Percentiles rank a stretch among this genome's conserved stretches.
These are phyloP conservation scores for Trichoderma sp. DNA, from an alignment of 2,329 filamentous ascomycete species.

Conservation along the genomic window DNA sequence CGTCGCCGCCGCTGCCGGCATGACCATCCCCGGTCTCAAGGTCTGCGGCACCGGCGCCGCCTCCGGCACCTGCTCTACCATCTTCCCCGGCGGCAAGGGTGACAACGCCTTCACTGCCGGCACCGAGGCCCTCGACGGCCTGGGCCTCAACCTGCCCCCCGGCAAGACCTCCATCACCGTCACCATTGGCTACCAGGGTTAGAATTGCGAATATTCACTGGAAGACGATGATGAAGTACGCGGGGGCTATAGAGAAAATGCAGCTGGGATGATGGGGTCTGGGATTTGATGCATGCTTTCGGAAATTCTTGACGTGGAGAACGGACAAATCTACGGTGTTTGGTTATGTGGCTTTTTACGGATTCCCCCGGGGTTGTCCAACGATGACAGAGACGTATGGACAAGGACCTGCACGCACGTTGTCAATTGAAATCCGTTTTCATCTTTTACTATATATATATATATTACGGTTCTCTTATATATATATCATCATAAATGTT, in stretches of 20 bases:
- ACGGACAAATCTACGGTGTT: slow-evolving; percentile 28
- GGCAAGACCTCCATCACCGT: slow-evolving; percentile 38
- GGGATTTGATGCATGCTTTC: slow-evolving; percentile 22
- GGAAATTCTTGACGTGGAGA: slow-evolving; percentile 18
- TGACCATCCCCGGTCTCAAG: slow-evolving; percentile 42
- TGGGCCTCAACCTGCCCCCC: slow-evolving; percentile 45
- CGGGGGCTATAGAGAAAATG: slow-evolving; percentile 8
- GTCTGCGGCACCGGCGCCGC: slow-evolving; percentile 45
- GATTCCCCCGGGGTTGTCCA: slow-evolving; percentile 21
- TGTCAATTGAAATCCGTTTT: slow-evolving; percentile 24
- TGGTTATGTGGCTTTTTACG: slow-evolving; percentile 29
- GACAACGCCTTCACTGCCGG: slow-evolving; percentile 45
- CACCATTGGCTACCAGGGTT: slow-evolving; percentile 38
- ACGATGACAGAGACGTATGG: neutral
- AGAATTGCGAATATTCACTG: neutral
- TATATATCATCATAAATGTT: slow-evolving; percentile 28
- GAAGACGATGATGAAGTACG: neutral
- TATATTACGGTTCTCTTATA: slow-evolving; percentile 26
- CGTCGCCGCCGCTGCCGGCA: slow-evolving; percentile 43
- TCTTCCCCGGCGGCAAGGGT: slow-evolving; percentile 43
- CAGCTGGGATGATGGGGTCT: slow-evolving; percentile 16
- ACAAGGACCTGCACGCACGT: slow-evolving; percentile 15
- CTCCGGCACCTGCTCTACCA: slow-evolving; percentile 47
- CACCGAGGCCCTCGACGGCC: slow-evolving; percentile 44
- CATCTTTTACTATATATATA: slow-evolving; percentile 9